These are phyloP conservation scores for Globisporangium paroecandrum DNA, from an alignment of 352 stramenopile species.

Conservation along the genomic window DNA sequence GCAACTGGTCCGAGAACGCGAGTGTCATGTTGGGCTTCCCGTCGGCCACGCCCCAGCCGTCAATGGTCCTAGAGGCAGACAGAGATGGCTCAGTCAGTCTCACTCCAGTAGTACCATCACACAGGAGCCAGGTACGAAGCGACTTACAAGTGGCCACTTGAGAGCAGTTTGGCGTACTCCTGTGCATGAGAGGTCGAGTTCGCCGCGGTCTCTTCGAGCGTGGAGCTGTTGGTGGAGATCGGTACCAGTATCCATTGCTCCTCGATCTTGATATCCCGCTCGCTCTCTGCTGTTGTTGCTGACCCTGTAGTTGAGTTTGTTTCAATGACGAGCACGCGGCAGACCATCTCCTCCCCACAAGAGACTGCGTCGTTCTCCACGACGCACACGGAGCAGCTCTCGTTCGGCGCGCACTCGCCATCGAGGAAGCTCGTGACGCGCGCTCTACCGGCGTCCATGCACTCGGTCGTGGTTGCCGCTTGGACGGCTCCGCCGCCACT, in stretches of 20 bases:
- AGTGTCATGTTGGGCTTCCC: slow-evolving; percentile 5
- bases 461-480: neutral
- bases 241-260: slow-evolving; percentile 10
- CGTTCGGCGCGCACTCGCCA: neutral
- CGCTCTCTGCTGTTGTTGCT: neutral
- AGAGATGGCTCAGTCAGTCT: neutral
- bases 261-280: neutral
- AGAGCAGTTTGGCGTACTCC: slow-evolving; percentile 1
- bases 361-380: neutral
- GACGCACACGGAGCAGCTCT: slow-evolving; percentile 15
- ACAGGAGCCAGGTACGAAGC: too few relatives aligned
- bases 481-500: neutral
- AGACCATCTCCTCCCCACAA: slow-evolving; percentile 9
- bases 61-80: slow-evolving; percentile 6
- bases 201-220: neutral
- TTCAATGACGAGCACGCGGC: neutral
- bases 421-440: neutral
- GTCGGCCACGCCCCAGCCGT: slow-evolving; percentile 8
- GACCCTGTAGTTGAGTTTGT: neutral
- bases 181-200: neutral
- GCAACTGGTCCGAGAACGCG: slow-evolving; percentile 1
- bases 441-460: slow-evolving; percentile 1
- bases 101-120: neutral
- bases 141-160: slow-evolving; percentile 2
- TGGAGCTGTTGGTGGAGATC: neutral